A percentile compares a stretch with the other conserved stretches of the same genome.
phyloP scores from a whole-genome alignment of 768 basidiomycete species.

The Cystofilobasidium bisporidii region DNA sequence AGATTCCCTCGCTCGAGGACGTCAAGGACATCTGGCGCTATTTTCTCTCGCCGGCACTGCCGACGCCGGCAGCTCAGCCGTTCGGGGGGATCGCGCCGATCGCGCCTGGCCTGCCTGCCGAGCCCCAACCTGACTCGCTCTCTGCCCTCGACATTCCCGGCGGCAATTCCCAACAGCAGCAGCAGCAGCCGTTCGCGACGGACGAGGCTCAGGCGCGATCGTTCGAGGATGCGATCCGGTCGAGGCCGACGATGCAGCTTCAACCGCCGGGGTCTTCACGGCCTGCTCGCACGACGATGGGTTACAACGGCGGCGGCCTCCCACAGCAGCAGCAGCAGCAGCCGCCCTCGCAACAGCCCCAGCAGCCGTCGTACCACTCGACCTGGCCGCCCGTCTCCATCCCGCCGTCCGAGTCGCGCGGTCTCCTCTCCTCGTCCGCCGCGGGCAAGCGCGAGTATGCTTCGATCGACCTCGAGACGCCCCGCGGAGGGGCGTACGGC shows the following conservation, averaged over 20 bases:
- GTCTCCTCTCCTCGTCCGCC: not conserved
- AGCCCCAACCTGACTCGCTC: no score
- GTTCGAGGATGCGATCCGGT: not conserved
- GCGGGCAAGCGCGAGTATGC: not conserved
- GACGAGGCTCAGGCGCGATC: not conserved
- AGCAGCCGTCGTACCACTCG: not conserved
- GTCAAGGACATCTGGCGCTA: conserved; percentile 12
- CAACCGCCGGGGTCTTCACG: not conserved
- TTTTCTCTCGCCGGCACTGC: not conserved
- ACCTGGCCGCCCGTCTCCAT: not conserved
- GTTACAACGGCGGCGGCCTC: not conserved
- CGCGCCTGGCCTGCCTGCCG: no score
- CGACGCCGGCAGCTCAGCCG: not conserved
- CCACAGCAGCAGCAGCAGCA: not conserved
- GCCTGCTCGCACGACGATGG: no score
- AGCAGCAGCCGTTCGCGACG: conserved; percentile 2
- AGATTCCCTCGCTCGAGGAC: conserved; percentile 7
- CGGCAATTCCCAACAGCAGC: not conserved
- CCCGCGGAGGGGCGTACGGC: no score
- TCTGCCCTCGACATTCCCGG: not conserved
- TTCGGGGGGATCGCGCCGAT: not conserved
- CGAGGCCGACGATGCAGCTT: not conserved
- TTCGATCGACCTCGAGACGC: not conserved
- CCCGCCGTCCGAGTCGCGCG: not conserved
- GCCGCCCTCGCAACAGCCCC: not conserved